These are phyloP conservation scores for Penicillium glabrum DNA, from an alignment of 2,329 filamentous ascomycete species.

Conservation along the genomic window DNA sequence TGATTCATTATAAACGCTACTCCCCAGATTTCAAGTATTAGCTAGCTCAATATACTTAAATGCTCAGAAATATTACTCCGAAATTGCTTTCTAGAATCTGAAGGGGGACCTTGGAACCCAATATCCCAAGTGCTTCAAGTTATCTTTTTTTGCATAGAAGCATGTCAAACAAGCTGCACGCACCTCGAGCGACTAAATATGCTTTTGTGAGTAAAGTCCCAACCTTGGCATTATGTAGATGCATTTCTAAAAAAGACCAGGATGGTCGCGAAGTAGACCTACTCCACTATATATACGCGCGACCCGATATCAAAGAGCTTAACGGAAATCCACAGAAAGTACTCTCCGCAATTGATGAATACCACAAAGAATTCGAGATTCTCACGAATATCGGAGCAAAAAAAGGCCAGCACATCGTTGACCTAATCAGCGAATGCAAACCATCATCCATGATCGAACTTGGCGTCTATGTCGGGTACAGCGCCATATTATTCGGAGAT, in stretches of 20 bases:
- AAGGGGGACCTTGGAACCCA: not conserved
- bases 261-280: constrained; percentile 74
- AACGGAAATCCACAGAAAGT: constrained; percentile 63
- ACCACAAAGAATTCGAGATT: constrained; percentile 62
- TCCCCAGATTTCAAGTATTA: not conserved
- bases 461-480: constrained; percentile 79
- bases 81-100: not conserved
- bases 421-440: constrained; percentile 64
- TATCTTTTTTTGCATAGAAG: not conserved
- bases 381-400: constrained; percentile 76
- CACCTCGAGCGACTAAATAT: constrained; percentile 1
- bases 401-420: constrained; percentile 68
- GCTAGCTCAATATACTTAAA: not conserved
- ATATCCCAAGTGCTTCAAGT: not conserved
- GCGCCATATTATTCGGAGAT: constrained; percentile 68
- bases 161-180: constrained; percentile 11
- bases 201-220: not conserved
- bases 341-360: constrained; percentile 69
- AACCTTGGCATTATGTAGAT: not conserved
- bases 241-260: constrained; percentile 4
- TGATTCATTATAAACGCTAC: not conserved
- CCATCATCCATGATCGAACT: constrained; percentile 71
- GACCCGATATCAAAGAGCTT: constrained; percentile 60
- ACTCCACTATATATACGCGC: constrained; percentile 64
- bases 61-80: not conserved